Percentiles rank a stretch among this genome's conserved stretches.
Evolutionary conservation across 306 rosid species (phyloP).

Genomic region (Abrus pulchellus): DNA sequence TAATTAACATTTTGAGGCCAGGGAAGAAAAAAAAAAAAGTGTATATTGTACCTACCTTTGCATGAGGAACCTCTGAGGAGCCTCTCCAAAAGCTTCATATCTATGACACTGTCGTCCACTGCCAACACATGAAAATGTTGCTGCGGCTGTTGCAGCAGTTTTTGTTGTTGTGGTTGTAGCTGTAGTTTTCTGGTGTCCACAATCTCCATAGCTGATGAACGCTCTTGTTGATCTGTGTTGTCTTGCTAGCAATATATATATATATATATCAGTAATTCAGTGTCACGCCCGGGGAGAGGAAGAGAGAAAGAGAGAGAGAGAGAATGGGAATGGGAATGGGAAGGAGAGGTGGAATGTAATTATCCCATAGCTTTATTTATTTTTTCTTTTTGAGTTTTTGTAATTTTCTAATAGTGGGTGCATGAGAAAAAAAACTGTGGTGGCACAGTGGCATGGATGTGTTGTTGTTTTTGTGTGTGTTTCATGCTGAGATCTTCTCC

Average conservation of each 20-base stretch:
- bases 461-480: constrained; percentile 53
- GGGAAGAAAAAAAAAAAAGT: background rate
- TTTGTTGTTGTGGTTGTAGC: constrained; percentile 13
- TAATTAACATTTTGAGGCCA: background rate
- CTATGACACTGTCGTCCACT: constrained; percentile 84
- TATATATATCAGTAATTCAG: constrained; percentile 19
- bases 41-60: constrained; percentile 66
- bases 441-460: constrained; percentile 41
- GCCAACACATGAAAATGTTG: constrained; percentile 95
- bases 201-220: constrained; percentile 46
- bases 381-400: background rate
- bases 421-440: constrained; percentile 51
- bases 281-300: background rate
- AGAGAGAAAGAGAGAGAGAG: constrained; percentile 32
- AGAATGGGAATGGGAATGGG: constrained; percentile 22
- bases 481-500: constrained; percentile 65
- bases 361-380: constrained; percentile 44
- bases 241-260: constrained; percentile 1
- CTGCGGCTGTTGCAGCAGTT: constrained; percentile 4
- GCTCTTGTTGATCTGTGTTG: background rate
- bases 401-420: constrained; percentile 33
- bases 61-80: constrained; percentile 82
- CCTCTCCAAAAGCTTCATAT: constrained; percentile 86
- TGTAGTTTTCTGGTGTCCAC: constrained; percentile 46
- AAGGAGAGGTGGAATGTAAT: constrained; percentile 56